Evolutionary conservation across 495 filamentous ascomycete genomes (phyloP), one percentile per base, ranked within the genome.

Genomic region (Hyphodiscus hymeniophilus): DNA sequence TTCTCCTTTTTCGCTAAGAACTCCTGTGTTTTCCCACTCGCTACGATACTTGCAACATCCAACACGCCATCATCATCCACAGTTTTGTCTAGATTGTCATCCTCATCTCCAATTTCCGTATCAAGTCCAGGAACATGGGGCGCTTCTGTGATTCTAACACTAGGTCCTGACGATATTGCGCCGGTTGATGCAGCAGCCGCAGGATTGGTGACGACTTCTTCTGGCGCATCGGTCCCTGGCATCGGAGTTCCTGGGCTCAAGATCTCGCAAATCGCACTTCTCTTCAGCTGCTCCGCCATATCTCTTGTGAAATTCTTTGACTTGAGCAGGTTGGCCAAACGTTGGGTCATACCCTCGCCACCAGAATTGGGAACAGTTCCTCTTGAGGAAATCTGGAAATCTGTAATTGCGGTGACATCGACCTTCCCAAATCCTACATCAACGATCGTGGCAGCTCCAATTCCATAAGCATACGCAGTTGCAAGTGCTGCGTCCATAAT

Each of bases 271-370:
- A 97, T 86, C 17, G 79, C 68, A 52, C 81, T 95, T 58, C 78
- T 81, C 72, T 98, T 98, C 45, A 98, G 65, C 65, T 95, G 87
- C 70, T 98, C 94, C 38, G 88, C 92, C 85, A 96, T 94, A 35
- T 95, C 87, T 20, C 81, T 64, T 6, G 79, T 82, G 54, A 92
- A 91, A 0, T 77, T 79, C 60, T 85, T 82, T 2, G 72, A 52
- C 32, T 75, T 70, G 8, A 98, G 74, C 26, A 94, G 65, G 51
- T 82, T 69, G 24, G 77, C 55, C 8, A 98, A 74, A 39, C 79
- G 74, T 55, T 79, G 75, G 2, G 92, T 98, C 72, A 98, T 90
- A 12, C 81, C 77, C 56, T 98, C 89, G 40, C 92, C 92, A 34
- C 94, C 94, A 52, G 79, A 85, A 1, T 70, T 72, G 35, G 82